Percentiles rank a stretch among this genome's conserved stretches.
phyloP scores from a whole-genome alignment of 192 early-diverging fungal genomes.

The Coemansia sp. region DNA sequence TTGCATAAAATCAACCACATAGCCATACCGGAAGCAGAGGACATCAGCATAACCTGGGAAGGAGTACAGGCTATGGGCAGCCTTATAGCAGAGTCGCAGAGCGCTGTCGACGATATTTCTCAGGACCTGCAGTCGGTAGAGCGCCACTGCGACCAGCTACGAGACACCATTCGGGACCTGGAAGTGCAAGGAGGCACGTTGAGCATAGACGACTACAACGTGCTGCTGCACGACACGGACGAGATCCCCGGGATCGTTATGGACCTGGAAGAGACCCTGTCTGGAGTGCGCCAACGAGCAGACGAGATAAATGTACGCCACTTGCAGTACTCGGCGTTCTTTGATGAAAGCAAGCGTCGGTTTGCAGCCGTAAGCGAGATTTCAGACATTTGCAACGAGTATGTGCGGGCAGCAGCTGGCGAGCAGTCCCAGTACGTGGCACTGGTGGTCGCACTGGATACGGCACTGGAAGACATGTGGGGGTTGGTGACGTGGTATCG shows the following conservation, averaged over 20 bases:
- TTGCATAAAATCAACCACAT: conserved; percentile 17
- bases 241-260: conserved; percentile 46
- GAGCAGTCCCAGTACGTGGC: conserved; percentile 22
- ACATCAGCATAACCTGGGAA: conserved; percentile 50
- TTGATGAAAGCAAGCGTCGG: conserved; percentile 24
- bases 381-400: conserved; percentile 16
- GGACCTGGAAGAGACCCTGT: conserved; percentile 28
- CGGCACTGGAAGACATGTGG: conserved; percentile 37
- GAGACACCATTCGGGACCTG: conserved; percentile 42
- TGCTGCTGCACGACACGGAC: conserved; percentile 41
- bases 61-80: conserved; percentile 24
- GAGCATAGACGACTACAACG: conserved; percentile 49
- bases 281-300: conserved; percentile 26
- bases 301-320: conserved; percentile 44
- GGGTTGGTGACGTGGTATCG: conserved; percentile 51
- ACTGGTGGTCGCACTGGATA: conserved; percentile 17
- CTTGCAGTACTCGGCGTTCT: conserved; percentile 45
- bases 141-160: conserved; percentile 50
- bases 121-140: conserved; percentile 42
- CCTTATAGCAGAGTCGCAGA: conserved; percentile 39
- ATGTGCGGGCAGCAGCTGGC: conserved; percentile 5
- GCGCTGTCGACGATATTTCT: conserved; percentile 27
- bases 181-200: conserved; percentile 40
- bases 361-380: conserved; percentile 23
- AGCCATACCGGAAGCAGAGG: conserved; percentile 28